phyloP scores from a whole-genome alignment of 2,329 filamentous ascomycete genomes.

The Helotiales sp. region DNA sequence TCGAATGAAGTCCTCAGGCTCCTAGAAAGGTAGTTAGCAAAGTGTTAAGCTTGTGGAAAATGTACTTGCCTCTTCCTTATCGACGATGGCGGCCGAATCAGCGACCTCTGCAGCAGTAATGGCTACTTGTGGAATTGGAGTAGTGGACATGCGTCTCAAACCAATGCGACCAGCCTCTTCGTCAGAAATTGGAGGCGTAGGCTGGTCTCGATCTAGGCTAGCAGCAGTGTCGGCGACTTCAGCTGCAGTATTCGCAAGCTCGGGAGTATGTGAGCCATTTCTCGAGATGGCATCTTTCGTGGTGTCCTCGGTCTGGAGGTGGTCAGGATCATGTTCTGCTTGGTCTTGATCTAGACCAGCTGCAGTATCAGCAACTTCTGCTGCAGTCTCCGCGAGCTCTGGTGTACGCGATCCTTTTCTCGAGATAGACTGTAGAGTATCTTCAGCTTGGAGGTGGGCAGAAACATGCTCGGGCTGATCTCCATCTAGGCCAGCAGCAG shows the following conservation, averaged over 20 bases:
- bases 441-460: constrained; percentile 34
- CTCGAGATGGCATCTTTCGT: neutral
- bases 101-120: constrained; percentile 46
- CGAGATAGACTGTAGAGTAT: constrained; percentile 35
- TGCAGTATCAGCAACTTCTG: constrained; percentile 44
- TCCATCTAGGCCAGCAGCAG: constrained; percentile 38
- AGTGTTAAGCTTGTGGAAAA: neutral
- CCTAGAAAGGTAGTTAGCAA: neutral
- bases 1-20: neutral
- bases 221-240: constrained; percentile 45
- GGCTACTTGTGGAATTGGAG: constrained; percentile 44
- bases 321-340: too few relatives aligned
- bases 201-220: constrained; percentile 33
- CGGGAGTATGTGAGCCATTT: constrained; percentile 17
- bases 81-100: constrained; percentile 41
- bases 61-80: constrained; percentile 5
- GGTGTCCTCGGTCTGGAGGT: neutral
- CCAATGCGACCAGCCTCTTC: constrained; percentile 36
- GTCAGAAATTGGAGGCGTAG: constrained; percentile 37
- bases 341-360: constrained; percentile 34
- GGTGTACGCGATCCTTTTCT: constrained; percentile 36
- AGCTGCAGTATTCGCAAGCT: constrained; percentile 28
- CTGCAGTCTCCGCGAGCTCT: constrained; percentile 28
- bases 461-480: constrained; percentile 36
- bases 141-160: constrained; percentile 38